A percentile compares a stretch with the other conserved stretches of the same genome.
Evolutionary conservation across 2,329 filamentous ascomycete species (phyloP).

Genomic region (Aspergillus thermomutatus): DNA sequence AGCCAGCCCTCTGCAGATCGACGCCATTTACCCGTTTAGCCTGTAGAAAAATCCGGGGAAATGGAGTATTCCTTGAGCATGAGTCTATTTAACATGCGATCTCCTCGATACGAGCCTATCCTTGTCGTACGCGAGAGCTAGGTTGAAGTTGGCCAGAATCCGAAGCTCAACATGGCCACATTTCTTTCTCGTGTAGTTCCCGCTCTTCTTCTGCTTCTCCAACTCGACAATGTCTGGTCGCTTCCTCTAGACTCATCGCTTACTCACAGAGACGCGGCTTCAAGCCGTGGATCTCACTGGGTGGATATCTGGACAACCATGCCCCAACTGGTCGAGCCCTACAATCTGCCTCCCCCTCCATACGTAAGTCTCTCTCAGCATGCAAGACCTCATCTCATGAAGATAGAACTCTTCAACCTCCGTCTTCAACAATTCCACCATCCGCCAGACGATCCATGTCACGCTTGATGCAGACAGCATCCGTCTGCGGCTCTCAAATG

Average conservation of each 20-base stretch:
- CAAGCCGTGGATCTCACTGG: conserved; percentile 46
- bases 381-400: conserved; percentile 10
- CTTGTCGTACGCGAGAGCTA: neutral
- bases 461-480: conserved; percentile 56
- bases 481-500: conserved; percentile 63
- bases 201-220: neutral
- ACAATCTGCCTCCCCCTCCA: conserved; percentile 59
- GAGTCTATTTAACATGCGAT: neutral
- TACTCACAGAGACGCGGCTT: neutral
- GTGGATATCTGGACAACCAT: conserved; percentile 63
- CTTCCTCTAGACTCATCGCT: neutral
- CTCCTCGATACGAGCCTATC: neutral
- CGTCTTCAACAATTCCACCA: conserved; percentile 61
- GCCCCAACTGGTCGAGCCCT: conserved; percentile 62
- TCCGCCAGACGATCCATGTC: conserved; percentile 64
- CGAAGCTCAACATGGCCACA: neutral
- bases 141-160: neutral
- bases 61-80: neutral
- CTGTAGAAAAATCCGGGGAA: neutral
- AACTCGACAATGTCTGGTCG: neutral
- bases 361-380: conserved; percentile 46
- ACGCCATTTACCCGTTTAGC: neutral
- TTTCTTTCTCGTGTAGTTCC: neutral
- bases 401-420: conserved; percentile 49
- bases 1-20: too few relatives aligned